These are phyloP conservation scores for Papilionanthe hybrid DNA, from an alignment of 116 monocot genomes.

Conservation along the genomic window DNA sequence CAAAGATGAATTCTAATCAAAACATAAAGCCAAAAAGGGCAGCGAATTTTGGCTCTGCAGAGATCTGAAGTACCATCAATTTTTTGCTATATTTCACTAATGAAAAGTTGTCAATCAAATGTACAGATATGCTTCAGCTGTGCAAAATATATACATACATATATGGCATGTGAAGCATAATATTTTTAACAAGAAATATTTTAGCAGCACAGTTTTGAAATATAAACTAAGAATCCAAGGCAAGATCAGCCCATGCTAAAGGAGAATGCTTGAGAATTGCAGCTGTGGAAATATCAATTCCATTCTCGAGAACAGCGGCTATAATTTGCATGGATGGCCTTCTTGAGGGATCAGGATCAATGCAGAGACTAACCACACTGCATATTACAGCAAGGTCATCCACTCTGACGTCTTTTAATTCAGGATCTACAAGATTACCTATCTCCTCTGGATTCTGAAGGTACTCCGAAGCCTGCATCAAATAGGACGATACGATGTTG, in stretches of 20 bases:
- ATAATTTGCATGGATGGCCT: conserved; percentile 72
- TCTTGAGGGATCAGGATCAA: conserved; percentile 58
- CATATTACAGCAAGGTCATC: conserved; percentile 53
- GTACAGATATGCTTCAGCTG: background rate
- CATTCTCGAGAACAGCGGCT: conserved; percentile 47
- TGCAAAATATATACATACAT: too few species aligned
- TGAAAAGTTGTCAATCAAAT: background rate
- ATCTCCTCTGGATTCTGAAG: conserved; percentile 56
- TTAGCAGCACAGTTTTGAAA: background rate
- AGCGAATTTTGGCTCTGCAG: too few species aligned
- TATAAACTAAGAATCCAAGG: conserved; percentile 30
- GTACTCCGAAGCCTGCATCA: conserved; percentile 38
- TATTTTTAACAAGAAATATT: too few species aligned
- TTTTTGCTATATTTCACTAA: background rate
- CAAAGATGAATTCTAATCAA: too few species aligned
- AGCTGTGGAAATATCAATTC: conserved; percentile 42
- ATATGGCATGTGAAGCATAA: too few species aligned
- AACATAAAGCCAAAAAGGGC: too few species aligned
- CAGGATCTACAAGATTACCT: conserved; percentile 44
- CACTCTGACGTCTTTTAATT: conserved; percentile 31
- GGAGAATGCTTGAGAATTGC: conserved; percentile 45
- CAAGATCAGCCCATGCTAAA: conserved; percentile 60
- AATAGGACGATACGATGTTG: background rate
- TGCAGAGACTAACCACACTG: conserved; percentile 52
- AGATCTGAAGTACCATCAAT: too few species aligned